Evolutionary conservation across 139 green algal genomes (phyloP).

Genomic region (Chlamydomonas schloesseri): DNA sequence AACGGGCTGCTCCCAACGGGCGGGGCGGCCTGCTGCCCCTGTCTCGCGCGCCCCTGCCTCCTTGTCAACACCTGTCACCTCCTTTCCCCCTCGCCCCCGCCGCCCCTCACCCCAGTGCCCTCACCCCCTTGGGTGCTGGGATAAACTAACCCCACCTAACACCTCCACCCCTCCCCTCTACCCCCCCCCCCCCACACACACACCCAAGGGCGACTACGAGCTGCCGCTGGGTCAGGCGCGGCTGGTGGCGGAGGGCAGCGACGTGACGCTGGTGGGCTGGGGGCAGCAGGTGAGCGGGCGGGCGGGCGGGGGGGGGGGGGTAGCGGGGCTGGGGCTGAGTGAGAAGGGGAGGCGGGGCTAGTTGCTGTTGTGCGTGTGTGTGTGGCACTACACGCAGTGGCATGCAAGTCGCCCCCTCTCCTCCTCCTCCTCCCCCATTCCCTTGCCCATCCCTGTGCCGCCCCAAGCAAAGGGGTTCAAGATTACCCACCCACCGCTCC

Average conservation of each 20-base stretch:
- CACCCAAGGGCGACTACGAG: slow-evolving; percentile 67
- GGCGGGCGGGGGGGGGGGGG: not conserved
- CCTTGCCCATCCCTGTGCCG: too few species aligned
- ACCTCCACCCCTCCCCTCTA: not conserved
- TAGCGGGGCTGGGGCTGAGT: not conserved
- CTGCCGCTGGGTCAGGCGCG: slow-evolving; percentile 82
- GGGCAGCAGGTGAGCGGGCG: slow-evolving; percentile 85
- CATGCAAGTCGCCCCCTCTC: not conserved
- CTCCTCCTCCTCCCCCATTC: too few species aligned
- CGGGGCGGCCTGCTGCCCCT: too few species aligned
- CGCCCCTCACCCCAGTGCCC: too few species aligned
- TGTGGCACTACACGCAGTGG: too few species aligned
- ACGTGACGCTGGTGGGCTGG: slow-evolving; percentile 96
- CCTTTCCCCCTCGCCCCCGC: too few species aligned
- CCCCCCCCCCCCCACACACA: not conserved
- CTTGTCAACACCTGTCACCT: too few species aligned
- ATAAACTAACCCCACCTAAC: not conserved
- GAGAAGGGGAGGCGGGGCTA: not conserved
- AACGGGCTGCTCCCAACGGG: too few species aligned
- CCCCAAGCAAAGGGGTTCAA: too few species aligned
- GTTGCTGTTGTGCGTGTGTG: not conserved
- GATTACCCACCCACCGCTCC: too few species aligned
- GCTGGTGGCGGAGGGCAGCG: slow-evolving; percentile 66
- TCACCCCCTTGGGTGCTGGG: too few species aligned
- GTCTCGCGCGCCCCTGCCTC: too few species aligned